These are phyloP conservation scores for Rauvolfia tetraphylla DNA, from an alignment of 257 asterid species.

Conservation along the genomic window DNA sequence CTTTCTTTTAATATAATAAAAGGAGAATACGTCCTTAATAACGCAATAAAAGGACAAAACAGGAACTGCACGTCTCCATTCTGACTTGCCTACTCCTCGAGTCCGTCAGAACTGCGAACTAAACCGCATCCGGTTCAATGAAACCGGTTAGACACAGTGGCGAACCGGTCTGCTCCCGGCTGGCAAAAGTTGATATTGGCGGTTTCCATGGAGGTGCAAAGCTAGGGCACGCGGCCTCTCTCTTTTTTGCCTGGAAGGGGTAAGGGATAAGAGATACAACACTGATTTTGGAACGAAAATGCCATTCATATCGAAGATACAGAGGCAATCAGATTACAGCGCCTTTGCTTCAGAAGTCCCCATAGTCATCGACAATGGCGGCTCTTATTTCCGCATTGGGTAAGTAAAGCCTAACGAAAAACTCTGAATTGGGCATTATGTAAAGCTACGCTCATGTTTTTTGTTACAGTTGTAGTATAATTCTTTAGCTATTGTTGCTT, in stretches of 20 bases:
- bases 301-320: slow-evolving; percentile 81
- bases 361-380: slow-evolving; percentile 96
- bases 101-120: neutral
- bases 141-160: neutral
- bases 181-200: neutral
- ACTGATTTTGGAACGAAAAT: slow-evolving; percentile 29
- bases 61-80: neutral
- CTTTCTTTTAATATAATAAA: too few species aligned
- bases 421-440: slow-evolving; percentile 19
- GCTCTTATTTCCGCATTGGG: slow-evolving; percentile 96
- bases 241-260: neutral
- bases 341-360: slow-evolving; percentile 61
- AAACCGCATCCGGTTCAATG: neutral
- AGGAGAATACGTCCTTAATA: too few species aligned
- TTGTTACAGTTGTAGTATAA: too few species aligned
- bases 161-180: slow-evolving; percentile 11
- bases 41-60: too few species aligned
- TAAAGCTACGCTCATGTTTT: too few species aligned
- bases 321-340: slow-evolving; percentile 76
- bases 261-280: neutral
- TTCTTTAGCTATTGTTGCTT: too few species aligned
- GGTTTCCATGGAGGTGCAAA: neutral
- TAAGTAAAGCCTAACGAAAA: slow-evolving; percentile 18
- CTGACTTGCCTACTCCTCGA: neutral
- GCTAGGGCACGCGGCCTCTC: slow-evolving; percentile 6